Base-by-base conservation (phyloP, 1,284 basidiomycete genomes). In the Rhodofomes roseus region DNA sequence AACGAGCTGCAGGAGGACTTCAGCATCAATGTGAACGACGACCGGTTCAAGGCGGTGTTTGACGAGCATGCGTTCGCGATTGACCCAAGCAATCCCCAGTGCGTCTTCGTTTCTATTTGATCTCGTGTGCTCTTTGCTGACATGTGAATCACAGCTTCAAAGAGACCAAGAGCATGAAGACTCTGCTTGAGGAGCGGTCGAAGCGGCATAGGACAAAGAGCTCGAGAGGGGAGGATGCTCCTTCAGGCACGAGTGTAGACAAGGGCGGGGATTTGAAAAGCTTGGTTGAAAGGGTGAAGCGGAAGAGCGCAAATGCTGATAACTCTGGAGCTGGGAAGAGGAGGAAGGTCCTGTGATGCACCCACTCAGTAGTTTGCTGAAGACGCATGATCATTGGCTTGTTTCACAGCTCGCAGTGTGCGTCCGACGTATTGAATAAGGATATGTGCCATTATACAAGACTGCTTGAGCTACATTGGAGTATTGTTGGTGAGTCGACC, bases 1-100 rank as follows among this genome's bases (percentile, higher is more conserved):
- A 76, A 81, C 54, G 89, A 90, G 63, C 71, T 82, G 18, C 90
- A 90, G 72, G 83, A 87, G 58, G 86, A 92, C 60, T 98, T 98
- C 76, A 75, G 81, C 54, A 87, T 99, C 66, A 82, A 99, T 70
- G 86, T 94, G 59, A 84, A 86, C 66, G 97, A 99, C 70, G 84
- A 90, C 4, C 88, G 97, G 29, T 99, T 99, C 81, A 84, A 85
- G 65, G 89, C 84, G 11, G 70, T 98, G 52, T 90, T 95, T 71
- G 92, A 98, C 65, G 92, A 99, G 70, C 87, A 95, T 68, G 84
- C 88, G 48, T 99, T 93, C 69, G 96, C 96, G 0, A 94, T 99
- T 66, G 97, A 99, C 73, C 96, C 97, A 22, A 93, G 87, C 53
- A 93, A 98, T 76, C 94, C 96, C 71, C 91, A 88, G 95, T 96